Evolutionary conservation across 1,284 basidiomycete genomes (phyloP), one percentile per base, ranked within the genome.

Genomic region (Tilletia setariae): DNA sequence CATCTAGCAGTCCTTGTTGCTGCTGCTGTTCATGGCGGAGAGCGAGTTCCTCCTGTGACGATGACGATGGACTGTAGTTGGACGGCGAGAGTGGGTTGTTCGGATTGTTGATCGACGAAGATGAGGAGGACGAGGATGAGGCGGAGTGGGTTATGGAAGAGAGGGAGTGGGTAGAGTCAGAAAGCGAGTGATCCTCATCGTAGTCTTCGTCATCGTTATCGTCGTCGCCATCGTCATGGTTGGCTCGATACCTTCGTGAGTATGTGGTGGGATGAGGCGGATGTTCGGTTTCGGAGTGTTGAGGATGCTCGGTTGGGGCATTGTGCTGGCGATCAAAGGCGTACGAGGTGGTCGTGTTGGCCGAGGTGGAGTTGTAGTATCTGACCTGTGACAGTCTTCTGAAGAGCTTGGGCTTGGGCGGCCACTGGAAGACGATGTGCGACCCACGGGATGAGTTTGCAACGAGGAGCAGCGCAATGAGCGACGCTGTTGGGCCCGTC

Each of bases 391-490:
- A 76, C 56, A 74, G 74, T 13, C 77, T 71, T 32, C 76, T 76
- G 65, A 74, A 73, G 30, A 78, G 63, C 25, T 67, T 70, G 13
- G 79, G 79, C 25, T 72, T 68, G 59, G 76, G 76, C 15, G 80
- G 80, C 73, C 74, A 82, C 28, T 76, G 79, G 61, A 82, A 82
- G 47, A 75, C 76, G 49, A 82, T 69, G 44, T 77, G 72, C 1
- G 78, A 70, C 8, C 78, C 79, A 16, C 79, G 69, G 23, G 76
- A 74, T 13, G 79, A 78, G 21, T 74, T 75, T 1, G 76, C 74
- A 2, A 77, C 78, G 23, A 82, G 73, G 64, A 82, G 75, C 25
- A 82, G 70, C 16, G 79, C 80, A 1, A 82, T 69, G 19, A 82
- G 67, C 15, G 78, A 72, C 8, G 72, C 70, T 15, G 68, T 47